A percentile compares a stretch with the other conserved stretches of the same genome.
Conservation (phyloP, 1,139 yeast genomes). For the Insectozyma bohioensis region DNA sequence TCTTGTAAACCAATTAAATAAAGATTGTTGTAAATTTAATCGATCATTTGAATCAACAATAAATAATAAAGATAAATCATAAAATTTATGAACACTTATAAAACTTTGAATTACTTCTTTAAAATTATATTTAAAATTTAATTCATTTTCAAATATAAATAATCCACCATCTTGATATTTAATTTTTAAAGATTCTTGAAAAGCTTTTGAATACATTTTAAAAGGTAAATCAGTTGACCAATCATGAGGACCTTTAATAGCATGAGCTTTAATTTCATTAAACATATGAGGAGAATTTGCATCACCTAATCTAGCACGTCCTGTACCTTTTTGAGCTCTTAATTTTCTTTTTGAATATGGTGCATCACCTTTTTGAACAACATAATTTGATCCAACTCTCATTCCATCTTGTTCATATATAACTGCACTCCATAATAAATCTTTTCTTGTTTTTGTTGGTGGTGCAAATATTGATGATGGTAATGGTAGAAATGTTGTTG, state of each 20-base stretch:
- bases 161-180: slow-evolving; percentile 76
- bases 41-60: slow-evolving; percentile 52
- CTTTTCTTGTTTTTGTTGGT: slow-evolving; percentile 80
- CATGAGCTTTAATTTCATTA: slow-evolving; percentile 89
- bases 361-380: slow-evolving; percentile 82
- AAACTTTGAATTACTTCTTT: slow-evolving; percentile 44
- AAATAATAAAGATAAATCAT: slow-evolving; percentile 62
- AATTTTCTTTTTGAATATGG: slow-evolving; percentile 84
- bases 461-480: slow-evolving; percentile 55
- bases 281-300: slow-evolving; percentile 90
- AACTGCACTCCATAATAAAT: slow-evolving; percentile 90
- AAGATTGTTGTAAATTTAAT: slow-evolving; percentile 43
- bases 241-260: slow-evolving; percentile 87
- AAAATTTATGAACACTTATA: slow-evolving; percentile 51
- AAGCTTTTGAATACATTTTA: slow-evolving; percentile 72
- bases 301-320: slow-evolving; percentile 95
- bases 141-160: slow-evolving; percentile 56
- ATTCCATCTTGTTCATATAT: slow-evolving; percentile 87
- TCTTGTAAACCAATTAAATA: slow-evolving; percentile 7
- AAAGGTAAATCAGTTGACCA: slow-evolving; percentile 80
- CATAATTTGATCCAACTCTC: slow-evolving; percentile 87
- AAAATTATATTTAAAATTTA: slow-evolving; percentile 13
- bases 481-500: slow-evolving; percentile 72
- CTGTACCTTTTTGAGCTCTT: slow-evolving; percentile 89
- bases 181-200: slow-evolving; percentile 78